Evolutionary conservation across 768 basidiomycete species (phyloP), one percentile per base, ranked within the genome.

Genomic region (Filobasidium floriforme): DNA sequence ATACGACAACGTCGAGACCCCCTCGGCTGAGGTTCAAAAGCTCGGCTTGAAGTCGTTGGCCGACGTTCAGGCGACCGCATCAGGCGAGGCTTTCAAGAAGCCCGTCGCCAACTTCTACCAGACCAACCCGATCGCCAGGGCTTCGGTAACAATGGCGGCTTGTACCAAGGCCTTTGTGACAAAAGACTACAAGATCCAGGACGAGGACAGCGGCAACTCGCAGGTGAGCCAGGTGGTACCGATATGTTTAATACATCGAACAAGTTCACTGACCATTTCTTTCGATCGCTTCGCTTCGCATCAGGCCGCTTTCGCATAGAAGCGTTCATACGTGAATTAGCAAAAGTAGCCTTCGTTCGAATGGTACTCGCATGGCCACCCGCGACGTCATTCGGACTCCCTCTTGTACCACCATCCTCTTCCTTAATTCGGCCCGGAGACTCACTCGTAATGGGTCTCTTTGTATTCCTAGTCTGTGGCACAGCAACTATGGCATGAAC

Each of bases 101-200:
- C 89, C 92, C 0, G 88, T 99, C 70, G 71, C 80, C 60, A 96
- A 96, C 81, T 98, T 98, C 80, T 99, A 97, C 80, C 87, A 91
- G 80, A 97, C 94, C 11, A 94, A 97, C 79, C 86, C 89, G 29
- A 91, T 98, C 76, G 92, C 91, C 52, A 83, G 93, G 83, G 89
- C 90, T 85, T 92, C 73, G 79, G 91, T 88, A 44, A 93, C 92
- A 41, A 96, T 96, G 92, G 92, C 92, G 0, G 89, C 92, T 71
- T 94, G 92, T 77, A 89, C 89, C 15, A 86, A 88, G 57, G 84
- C 91, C 22, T 94, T 93, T 74, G 87, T 88, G 68, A 87, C 87
- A 75, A 73, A 75, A 69, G 73, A 78, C 29, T 77, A 76, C 59
- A 66, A 57, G 65, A 46, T 71, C n/a, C 32, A 60, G 18, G 44